Conservation (phyloP, 2,329 filamentous ascomycete species). For the Sarocladium strictum region DNA sequence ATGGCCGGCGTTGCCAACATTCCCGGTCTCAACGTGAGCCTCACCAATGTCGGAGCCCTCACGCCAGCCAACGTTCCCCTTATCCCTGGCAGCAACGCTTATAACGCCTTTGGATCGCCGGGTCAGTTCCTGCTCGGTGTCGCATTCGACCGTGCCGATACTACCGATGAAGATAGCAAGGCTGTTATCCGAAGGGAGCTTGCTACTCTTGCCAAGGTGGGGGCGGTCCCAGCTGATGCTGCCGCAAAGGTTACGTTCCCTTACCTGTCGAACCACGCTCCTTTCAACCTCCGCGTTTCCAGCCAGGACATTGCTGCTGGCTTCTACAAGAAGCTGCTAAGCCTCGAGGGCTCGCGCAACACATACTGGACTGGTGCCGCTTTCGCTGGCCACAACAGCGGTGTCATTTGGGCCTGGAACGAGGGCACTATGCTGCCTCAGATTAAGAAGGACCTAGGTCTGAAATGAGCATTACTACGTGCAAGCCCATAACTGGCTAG, state of each 20-base stretch:
- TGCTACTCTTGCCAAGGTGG: no score
- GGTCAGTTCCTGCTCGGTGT: no score
- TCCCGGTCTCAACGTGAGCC: slow-evolving; percentile 12
- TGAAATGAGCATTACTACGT: no score
- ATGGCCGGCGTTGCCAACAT: slow-evolving; percentile 18
- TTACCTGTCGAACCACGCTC: no score
- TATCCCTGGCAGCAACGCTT: no score
- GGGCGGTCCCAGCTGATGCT: no score
- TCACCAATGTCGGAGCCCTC: slow-evolving; percentile 11
- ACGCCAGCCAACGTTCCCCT: no score
- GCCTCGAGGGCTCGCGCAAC: slow-evolving; percentile 32
- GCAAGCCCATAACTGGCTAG: neutral
- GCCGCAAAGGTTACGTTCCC: no score
- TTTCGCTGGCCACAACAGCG: slow-evolving; percentile 21
- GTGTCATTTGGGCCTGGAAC: slow-evolving; percentile 23
- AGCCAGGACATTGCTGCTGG: slow-evolving; percentile 26
- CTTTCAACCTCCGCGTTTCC: slow-evolving; percentile 24
- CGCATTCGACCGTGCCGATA: no score
- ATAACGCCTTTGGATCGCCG: no score
- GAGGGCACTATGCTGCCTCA: slow-evolving; percentile 16
- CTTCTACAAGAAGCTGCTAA: slow-evolving; percentile 32
- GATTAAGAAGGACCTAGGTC: slow-evolving; percentile 11
- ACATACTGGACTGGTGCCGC: slow-evolving; percentile 37
- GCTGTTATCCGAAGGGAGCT: no score
- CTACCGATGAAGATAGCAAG: no score